Evolutionary conservation across 305 asterid genomes (phyloP), one percentile per base, ranked within the genome.

Genomic region (Solanum hybrid): DNA sequence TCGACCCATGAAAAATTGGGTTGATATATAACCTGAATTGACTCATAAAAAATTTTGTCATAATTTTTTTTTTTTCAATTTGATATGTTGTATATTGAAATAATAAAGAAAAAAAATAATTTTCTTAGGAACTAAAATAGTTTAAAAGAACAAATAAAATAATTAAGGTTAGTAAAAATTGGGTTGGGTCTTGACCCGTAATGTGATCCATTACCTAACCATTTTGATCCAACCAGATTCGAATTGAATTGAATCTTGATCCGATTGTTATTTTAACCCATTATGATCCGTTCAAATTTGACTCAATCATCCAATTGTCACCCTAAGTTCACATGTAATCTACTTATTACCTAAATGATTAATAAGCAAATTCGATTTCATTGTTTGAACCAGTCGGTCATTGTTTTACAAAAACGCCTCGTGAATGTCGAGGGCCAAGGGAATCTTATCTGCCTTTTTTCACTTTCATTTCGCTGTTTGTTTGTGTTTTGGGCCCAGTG

Each of bases 121-220:
- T 7, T 12, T 11, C 0, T 40, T 20, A 64, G 72, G 6, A 22
- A 22, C 13, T 22, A 64, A 64, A 22, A 64, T 60, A 60, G 12
- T 20, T 22, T 60, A 60, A 22, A 22, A 60, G 71, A 7, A 20
- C 1, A 64, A 22, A 22, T 22, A 64, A 22, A 64, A 64, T 4
- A 64, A 64, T 22, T 64, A 22, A 64, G 11, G 1, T 8, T 64
- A 3, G 0, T 64, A 22, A 64, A 64, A 22, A 3, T 22, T 64
- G 12, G 1, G 0, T 20, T 64, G 27, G 0, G 1, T 64, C 1
- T 64, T 22, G 12, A 64, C 2, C 4, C 0, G 0, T 56, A 6
- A 56, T 56, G 0, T 17, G 1, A 56, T 17, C 0, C 10, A 17
- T 56, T 60, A 60, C 1, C 11, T 56, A 56, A 56, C 6, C 3